Evolutionary conservation across 2,329 filamentous ascomycete genomes (phyloP), one percentile per base, ranked within the genome.

Genomic region (Paracoccidioides lutzii): DNA sequence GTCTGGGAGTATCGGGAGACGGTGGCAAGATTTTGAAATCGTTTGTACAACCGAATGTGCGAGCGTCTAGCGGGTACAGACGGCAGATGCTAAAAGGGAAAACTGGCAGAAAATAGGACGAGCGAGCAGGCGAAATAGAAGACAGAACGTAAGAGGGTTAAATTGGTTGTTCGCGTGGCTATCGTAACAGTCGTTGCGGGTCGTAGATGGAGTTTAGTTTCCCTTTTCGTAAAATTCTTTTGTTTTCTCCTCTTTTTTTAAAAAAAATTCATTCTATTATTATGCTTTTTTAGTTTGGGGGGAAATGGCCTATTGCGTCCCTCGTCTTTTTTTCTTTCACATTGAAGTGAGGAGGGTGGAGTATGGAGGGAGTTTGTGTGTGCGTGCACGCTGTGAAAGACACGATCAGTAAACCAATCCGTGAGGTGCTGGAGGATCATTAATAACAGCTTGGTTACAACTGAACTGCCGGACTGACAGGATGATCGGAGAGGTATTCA

Each of bases 161-260:
- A 40, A 58, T 50, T 38, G 48, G 52, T 54, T 12, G 44, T 57
- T 46, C 53, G 53, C 58, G 58, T 60, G 51, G 58, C 50, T 56
- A 55, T 65, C 63, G 63, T 65, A 61, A 65, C 62, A 64, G 63
- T 69, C 66, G 66, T 68, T 60, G 65, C 63, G 63, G 59, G 63
- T 65, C 62, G 62, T 65, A 54, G 58, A 59, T 15, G 5, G 7
- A n/a, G 32, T 43, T 42, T 12, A 5, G 22, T 30, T 33, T 10
- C 22, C 33, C 7, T 30, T 41, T 51, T 41, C 10, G 3, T 40
- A 4, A 12, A 4, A 10, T 42, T 22, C 28, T 33, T 48, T 50
- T 37, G n/a, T 57, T 35, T 54, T 49, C 37, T 30, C 12, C 35
- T 57, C 35, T 57, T 44, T 46, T 44, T 38, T 51, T 28, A 48